These are phyloP conservation scores for Sequoia sempervirens DNA, from an alignment of 75 land plant species.

Conservation along the genomic window DNA sequence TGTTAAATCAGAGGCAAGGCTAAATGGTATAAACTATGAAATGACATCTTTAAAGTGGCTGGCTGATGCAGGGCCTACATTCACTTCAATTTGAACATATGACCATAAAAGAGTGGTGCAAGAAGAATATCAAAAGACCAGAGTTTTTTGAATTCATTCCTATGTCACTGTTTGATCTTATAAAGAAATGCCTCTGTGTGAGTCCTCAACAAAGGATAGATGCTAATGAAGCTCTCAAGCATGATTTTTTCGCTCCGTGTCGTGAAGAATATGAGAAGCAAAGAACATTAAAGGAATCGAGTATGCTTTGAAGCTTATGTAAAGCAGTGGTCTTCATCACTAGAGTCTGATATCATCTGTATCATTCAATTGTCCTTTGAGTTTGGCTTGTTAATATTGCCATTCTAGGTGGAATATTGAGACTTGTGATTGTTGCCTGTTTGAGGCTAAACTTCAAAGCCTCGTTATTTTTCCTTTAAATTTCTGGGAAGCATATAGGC, in stretches of 20 bases:
- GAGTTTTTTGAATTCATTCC: slow-evolving; percentile 55
- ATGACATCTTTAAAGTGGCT: neutral
- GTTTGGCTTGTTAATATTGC: neutral
- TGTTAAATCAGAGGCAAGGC: neutral
- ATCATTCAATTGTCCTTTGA: neutral
- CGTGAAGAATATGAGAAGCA: slow-evolving; percentile 34
- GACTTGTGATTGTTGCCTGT: neutral
- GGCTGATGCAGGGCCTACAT: slow-evolving; percentile 4
- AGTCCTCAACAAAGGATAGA: slow-evolving; percentile 69
- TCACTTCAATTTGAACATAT: neutral
- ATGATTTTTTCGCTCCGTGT: slow-evolving; percentile 72
- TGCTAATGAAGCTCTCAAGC: slow-evolving; percentile 76
- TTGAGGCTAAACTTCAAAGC: neutral
- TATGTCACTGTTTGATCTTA: slow-evolving; percentile 57
- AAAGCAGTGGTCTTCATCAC: neutral
- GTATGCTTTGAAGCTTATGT: neutral
- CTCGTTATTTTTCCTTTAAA: neutral
- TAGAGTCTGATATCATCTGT: neutral
- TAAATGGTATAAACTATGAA: neutral
- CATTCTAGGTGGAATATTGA: neutral
- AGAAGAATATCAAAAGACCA: slow-evolving; percentile 42
- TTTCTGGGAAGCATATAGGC: neutral
- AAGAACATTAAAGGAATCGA: slow-evolving; percentile 6
- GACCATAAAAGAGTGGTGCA: slow-evolving; percentile 43
- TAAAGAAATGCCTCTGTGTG: slow-evolving; percentile 79